phyloP scores from a whole-genome alignment of 768 basidiomycete species.

The Auricularia sp. region DNA sequence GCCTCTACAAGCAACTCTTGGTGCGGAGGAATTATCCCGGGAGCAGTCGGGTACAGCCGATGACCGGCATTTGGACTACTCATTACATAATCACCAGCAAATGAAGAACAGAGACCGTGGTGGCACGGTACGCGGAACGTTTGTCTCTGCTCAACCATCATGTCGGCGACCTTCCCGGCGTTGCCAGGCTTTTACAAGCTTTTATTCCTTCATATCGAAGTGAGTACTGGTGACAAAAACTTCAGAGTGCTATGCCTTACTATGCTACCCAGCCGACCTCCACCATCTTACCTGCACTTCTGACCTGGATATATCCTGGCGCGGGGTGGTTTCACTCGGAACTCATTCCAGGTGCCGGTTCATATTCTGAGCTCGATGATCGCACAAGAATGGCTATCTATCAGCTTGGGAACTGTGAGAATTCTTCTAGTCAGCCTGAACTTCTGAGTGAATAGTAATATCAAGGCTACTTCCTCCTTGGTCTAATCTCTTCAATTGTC shows the following conservation, averaged over 20 bases:
- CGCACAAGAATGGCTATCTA: slow-evolving; percentile 52
- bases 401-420: slow-evolving; percentile 59
- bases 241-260: neutral
- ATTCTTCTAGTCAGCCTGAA: neutral
- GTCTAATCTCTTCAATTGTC: slow-evolving; percentile 54
- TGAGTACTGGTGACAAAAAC: neutral
- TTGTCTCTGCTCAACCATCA: neutral
- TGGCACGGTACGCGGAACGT: slow-evolving; percentile 5
- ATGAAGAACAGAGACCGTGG: no score
- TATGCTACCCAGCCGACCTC: slow-evolving; percentile 17
- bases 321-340: slow-evolving; percentile 58
- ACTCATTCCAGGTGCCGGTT: slow-evolving; percentile 41
- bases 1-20: no score
- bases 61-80: no score
- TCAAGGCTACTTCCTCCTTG: slow-evolving; percentile 52
- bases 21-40: no score
- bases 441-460: neutral
- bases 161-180: slow-evolving; percentile 36
- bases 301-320: slow-evolving; percentile 50
- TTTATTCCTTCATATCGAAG: slow-evolving; percentile 55
- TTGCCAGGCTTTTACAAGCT: slow-evolving; percentile 53
- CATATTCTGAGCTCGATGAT: slow-evolving; percentile 32
- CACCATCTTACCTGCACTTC: slow-evolving; percentile 39
- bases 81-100: no score
- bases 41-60: no score